Conservation (phyloP, 1,284 basidiomycete genomes). For the Ustilago sp. region DNA sequence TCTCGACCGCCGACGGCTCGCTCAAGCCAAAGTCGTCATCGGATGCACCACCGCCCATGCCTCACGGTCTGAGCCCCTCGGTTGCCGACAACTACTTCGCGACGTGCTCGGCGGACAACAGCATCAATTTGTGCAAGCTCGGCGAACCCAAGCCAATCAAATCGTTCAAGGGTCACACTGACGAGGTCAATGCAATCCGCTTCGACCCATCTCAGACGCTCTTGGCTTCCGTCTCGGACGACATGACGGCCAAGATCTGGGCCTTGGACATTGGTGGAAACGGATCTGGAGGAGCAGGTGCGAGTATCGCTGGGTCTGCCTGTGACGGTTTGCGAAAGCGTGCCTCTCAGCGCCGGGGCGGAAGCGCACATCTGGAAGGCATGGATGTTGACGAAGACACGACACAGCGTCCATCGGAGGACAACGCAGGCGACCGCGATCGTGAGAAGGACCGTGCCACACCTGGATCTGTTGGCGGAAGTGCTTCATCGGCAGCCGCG, state of each 20-base stretch:
- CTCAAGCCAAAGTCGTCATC: slow-evolving; percentile 38
- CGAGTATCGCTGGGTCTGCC: slow-evolving; percentile 15
- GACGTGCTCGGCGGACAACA: slow-evolving; percentile 68
- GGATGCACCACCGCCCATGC: slow-evolving; percentile 47
- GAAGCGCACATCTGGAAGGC: slow-evolving; percentile 52
- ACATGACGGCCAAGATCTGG: slow-evolving; percentile 65
- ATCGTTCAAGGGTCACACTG: slow-evolving; percentile 64
- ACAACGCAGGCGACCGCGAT: slow-evolving; percentile 31
- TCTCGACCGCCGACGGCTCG: slow-evolving; percentile 54
- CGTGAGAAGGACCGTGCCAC: slow-evolving; percentile 49
- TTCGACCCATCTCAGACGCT: slow-evolving; percentile 68
- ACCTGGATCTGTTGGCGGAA: slow-evolving; percentile 29
- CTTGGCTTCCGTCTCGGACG: slow-evolving; percentile 66
- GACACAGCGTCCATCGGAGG: slow-evolving; percentile 31
- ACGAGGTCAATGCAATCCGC: slow-evolving; percentile 68
- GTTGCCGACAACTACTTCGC: slow-evolving; percentile 65
- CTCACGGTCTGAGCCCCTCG: slow-evolving; percentile 49
- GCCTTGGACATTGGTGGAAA: slow-evolving; percentile 47
- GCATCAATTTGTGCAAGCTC: slow-evolving; percentile 63
- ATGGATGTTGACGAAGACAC: slow-evolving; percentile 56
- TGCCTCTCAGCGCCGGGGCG: slow-evolving; percentile 48
- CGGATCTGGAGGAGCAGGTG: slow-evolving; percentile 19
- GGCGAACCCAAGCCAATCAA: slow-evolving; percentile 66
- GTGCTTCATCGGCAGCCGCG: slow-evolving; percentile 3
- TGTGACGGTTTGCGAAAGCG: slow-evolving; percentile 44